phyloP scores from a whole-genome alignment of 257 asterid genomes.

The Gentiana straminea region DNA sequence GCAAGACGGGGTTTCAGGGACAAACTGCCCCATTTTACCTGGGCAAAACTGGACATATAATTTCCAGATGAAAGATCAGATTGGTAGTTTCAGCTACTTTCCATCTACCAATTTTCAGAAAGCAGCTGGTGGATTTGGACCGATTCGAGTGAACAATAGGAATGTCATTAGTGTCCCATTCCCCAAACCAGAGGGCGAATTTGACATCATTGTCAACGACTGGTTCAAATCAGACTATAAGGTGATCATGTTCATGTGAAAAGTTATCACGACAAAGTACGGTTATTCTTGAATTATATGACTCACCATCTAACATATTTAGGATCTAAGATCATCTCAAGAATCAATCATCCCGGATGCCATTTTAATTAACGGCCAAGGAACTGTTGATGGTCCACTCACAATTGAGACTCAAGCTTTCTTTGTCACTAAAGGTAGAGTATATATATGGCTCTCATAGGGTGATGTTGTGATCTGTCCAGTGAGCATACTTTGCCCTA shows the following conservation, averaged over 20 bases:
- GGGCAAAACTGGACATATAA: slow-evolving; percentile 58
- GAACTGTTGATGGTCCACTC: slow-evolving; percentile 25
- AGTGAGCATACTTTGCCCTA: too few species aligned
- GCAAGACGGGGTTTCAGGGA: slow-evolving; percentile 74
- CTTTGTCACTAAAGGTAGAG: slow-evolving; percentile 35
- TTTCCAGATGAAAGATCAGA: slow-evolving; percentile 53
- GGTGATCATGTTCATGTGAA: slow-evolving; percentile 17
- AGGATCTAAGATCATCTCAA: slow-evolving; percentile 24
- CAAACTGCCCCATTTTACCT: slow-evolving; percentile 52
- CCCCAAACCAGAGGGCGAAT: slow-evolving; percentile 51
- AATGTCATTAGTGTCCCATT: slow-evolving; percentile 45
- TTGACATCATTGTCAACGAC: slow-evolving; percentile 63
- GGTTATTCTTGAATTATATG: neutral
- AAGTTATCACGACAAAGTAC: neutral
- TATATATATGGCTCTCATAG: too few species aligned
- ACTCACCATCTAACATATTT: neutral
- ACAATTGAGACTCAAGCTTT: slow-evolving; percentile 27
- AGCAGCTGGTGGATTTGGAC: slow-evolving; percentile 57
- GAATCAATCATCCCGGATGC: slow-evolving; percentile 6
- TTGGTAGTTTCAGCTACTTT: slow-evolving; percentile 52
- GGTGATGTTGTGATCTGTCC: too few species aligned
- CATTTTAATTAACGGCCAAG: slow-evolving; percentile 67
- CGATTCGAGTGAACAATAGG: slow-evolving; percentile 56
- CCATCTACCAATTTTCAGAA: slow-evolving; percentile 50
- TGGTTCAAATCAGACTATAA: slow-evolving; percentile 38